Percentiles rank a stretch among this genome's conserved stretches.
phyloP scores from a whole-genome alignment of 805 yeast genomes.

The Metschnikowia gruessii region DNA sequence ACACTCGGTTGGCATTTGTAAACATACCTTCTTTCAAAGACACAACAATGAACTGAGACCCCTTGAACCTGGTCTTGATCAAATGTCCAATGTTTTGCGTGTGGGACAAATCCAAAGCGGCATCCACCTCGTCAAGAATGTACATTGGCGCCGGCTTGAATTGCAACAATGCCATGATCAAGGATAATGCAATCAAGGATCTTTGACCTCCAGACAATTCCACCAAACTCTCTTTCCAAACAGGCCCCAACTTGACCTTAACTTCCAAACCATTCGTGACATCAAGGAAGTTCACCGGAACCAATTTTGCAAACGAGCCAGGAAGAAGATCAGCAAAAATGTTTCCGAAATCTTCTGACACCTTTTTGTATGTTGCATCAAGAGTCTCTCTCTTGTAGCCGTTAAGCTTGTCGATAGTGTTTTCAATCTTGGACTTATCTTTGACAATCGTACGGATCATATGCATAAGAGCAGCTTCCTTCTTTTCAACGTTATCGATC shows the following conservation, averaged over 20 bases:
- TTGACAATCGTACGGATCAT: slow-evolving; percentile 86
- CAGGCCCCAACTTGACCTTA: slow-evolving; percentile 81
- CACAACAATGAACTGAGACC: slow-evolving; percentile 94
- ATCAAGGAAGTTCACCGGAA: slow-evolving; percentile 74
- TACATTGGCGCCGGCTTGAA: slow-evolving; percentile 99
- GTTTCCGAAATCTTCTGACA: slow-evolving; percentile 82
- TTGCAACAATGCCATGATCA: slow-evolving; percentile 87
- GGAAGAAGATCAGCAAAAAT: slow-evolving; percentile 88
- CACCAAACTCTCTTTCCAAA: slow-evolving; percentile 94
- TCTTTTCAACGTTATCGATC: slow-evolving; percentile 89
- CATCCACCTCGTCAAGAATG: slow-evolving; percentile 96
- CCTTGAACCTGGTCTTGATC: slow-evolving; percentile 91
- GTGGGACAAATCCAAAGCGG: slow-evolving; percentile 94
- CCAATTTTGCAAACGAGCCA: slow-evolving; percentile 84
- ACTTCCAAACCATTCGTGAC: slow-evolving; percentile 90
- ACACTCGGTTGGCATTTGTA: slow-evolving; percentile 92
- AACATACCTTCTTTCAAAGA: slow-evolving; percentile 98
- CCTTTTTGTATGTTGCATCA: slow-evolving; percentile 80
- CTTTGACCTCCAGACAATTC: slow-evolving; percentile 98
- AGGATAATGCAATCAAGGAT: slow-evolving; percentile 86
- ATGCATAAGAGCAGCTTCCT: slow-evolving; percentile 67
- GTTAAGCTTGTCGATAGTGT: slow-evolving; percentile 78
- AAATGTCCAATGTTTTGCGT: slow-evolving; percentile 97
- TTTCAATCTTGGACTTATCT: slow-evolving; percentile 86
- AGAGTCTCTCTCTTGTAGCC: slow-evolving; percentile 82